Evolutionary conservation across 148 eudicot genomes (phyloP).

Genomic region (Diospyros lotus): DNA sequence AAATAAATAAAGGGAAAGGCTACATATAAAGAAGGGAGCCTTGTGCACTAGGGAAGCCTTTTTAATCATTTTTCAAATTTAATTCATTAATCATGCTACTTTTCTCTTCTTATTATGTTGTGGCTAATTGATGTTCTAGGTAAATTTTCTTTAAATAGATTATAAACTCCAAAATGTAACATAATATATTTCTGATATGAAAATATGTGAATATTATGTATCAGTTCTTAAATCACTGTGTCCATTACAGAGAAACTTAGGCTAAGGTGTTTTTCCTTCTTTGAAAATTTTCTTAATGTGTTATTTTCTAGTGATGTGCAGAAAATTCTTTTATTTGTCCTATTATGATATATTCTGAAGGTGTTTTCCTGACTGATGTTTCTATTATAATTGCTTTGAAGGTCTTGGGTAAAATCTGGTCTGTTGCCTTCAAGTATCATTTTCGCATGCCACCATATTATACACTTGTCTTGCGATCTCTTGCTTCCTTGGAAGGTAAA

Average conservation of each 20-base stretch:
- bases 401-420: conserved; percentile 90
- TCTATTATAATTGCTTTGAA: conserved; percentile 22
- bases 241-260: neutral
- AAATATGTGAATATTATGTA: neutral
- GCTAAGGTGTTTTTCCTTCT: neutral
- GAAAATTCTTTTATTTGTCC: neutral
- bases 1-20: too few relatives aligned
- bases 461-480: conserved; percentile 80
- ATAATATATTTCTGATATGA: neutral
- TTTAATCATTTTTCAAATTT: too few relatives aligned
- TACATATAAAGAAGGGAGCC: too few relatives aligned
- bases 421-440: conserved; percentile 83
- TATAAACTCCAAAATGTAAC: neutral
- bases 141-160: neutral
- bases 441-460: conserved; percentile 94
- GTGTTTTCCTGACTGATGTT: conserved; percentile 2
- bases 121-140: neutral
- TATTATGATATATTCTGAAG: too few relatives aligned
- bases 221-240: neutral
- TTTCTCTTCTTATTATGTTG: neutral
- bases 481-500: conserved; percentile 96
- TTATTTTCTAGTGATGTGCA: neutral
- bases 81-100: neutral
- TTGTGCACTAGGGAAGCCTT: too few relatives aligned
- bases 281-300: neutral